A percentile compares a stretch with the other conserved stretches of the same genome.
These are phyloP conservation scores for Phaeosphaeria sp. DNA, from an alignment of 2,329 filamentous ascomycete genomes.

Conservation along the genomic window DNA sequence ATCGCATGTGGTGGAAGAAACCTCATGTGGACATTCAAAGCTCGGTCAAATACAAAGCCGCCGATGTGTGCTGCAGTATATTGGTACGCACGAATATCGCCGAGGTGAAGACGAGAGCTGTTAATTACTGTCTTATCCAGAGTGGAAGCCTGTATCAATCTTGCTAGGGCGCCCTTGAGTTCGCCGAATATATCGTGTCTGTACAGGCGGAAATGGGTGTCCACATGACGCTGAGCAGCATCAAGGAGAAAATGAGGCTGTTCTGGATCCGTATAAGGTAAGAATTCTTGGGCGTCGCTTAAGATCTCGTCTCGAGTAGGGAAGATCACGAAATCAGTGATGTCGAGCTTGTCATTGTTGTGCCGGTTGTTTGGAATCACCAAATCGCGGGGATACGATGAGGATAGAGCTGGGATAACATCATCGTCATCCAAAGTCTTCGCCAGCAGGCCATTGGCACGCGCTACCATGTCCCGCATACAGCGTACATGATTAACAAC, in stretches of 20 bases:
- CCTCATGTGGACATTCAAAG: constrained; percentile 25
- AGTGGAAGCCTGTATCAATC: constrained; percentile 20
- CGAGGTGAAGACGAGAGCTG: constrained; percentile 17
- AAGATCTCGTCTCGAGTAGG: constrained; percentile 41
- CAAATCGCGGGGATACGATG: constrained; percentile 32
- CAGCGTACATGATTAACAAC: constrained; percentile 9
- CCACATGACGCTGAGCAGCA: constrained; percentile 35
- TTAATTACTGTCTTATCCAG: constrained; percentile 6
- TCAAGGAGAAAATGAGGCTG: constrained; percentile 35
- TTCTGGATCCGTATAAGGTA: constrained; percentile 37
- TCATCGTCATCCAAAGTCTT: constrained; percentile 2
- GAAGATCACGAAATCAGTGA: constrained; percentile 38
- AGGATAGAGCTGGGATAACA: neutral
- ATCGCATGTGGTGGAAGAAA: constrained; percentile 29
- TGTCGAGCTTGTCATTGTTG: constrained; percentile 44
- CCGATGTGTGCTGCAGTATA: constrained; percentile 27
- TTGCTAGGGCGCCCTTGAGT: constrained; percentile 31
- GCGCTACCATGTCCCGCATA: constrained; percentile 21
- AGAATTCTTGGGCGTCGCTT: constrained; percentile 48
- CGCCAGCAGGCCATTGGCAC: constrained; percentile 22
- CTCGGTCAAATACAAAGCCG: constrained; percentile 22
- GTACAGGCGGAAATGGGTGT: constrained; percentile 42
- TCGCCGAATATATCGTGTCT: constrained; percentile 43
- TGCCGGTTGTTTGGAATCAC: constrained; percentile 31
- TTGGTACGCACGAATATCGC: constrained; percentile 25